phyloP scores from a whole-genome alignment of 768 basidiomycete genomes.

The Termitomyces sp. region DNA sequence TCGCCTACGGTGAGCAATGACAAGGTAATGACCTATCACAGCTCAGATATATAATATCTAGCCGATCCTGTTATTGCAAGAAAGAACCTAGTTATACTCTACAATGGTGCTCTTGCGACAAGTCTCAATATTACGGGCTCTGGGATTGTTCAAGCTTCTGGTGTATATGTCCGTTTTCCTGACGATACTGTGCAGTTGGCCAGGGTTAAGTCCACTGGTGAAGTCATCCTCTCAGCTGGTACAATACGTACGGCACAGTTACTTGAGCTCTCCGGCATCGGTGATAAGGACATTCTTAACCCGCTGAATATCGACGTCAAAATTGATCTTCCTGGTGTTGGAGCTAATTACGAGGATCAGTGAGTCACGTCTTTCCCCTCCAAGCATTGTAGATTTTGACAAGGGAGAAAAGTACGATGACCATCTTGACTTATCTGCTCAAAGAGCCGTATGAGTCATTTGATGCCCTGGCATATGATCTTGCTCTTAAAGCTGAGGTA shows the following conservation, averaged over 20 bases:
- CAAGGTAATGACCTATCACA: neutral
- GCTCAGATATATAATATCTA: conserved; percentile 4
- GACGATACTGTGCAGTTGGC: conserved; percentile 18
- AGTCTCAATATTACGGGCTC: conserved; percentile 13
- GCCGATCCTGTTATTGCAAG: conserved; percentile 22
- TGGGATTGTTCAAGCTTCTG: conserved; percentile 12
- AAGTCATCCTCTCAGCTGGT: conserved; percentile 26
- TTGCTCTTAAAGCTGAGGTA: conserved; percentile 22
- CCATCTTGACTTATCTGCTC: conserved; percentile 25
- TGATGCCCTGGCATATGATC: conserved; percentile 25
- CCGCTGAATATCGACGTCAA: conserved; percentile 21
- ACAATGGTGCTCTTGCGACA: conserved; percentile 19
- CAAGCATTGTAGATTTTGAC: neutral
- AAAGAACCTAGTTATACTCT: conserved; percentile 20
- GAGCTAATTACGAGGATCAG: conserved; percentile 30
- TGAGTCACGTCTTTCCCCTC: neutral
- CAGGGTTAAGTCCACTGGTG: conserved; percentile 13
- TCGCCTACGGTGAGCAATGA: conserved; percentile 22
- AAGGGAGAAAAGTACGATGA: conserved; percentile 17
- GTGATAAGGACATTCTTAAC: conserved; percentile 16
- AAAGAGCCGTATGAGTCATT: conserved; percentile 24
- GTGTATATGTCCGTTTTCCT: conserved; percentile 22
- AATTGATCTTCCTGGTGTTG: conserved; percentile 29
- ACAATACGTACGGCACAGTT: conserved; percentile 29
- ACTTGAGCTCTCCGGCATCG: conserved; percentile 29